Conservation (phyloP, 2,329 filamentous ascomycete genomes). For the Trichoderma endophyticum region DNA sequence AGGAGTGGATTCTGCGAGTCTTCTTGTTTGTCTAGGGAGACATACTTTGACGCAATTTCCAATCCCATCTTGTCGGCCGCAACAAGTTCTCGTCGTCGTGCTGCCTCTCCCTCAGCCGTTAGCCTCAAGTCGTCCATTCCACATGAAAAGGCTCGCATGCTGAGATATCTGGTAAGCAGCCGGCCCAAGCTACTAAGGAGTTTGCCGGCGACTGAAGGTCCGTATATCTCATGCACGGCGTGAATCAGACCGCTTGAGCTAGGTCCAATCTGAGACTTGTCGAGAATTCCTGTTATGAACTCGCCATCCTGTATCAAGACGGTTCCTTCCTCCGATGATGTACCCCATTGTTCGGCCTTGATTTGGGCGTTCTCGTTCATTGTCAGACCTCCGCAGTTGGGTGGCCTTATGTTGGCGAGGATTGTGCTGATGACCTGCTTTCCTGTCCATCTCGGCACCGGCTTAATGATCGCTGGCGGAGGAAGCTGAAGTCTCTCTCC, state of each 20-base stretch:
- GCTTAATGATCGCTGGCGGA: constrained; percentile 77
- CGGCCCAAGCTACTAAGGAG: constrained; percentile 86
- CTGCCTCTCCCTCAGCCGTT: constrained; percentile 72
- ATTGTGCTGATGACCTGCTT: constrained; percentile 95
- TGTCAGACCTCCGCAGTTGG: constrained; percentile 70
- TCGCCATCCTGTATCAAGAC: constrained; percentile 86
- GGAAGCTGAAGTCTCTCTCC: constrained; percentile 79
- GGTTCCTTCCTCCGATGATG: constrained; percentile 65
- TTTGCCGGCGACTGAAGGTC: constrained; percentile 80
- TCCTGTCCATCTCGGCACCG: constrained; percentile 81
- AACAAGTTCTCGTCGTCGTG: constrained; percentile 65
- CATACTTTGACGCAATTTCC: constrained; percentile 80
- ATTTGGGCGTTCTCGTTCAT: constrained; percentile 78
- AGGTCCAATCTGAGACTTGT: constrained; percentile 93
- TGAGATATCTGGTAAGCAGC: constrained; percentile 81
- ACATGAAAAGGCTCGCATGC: constrained; percentile 94
- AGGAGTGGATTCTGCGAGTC: constrained; percentile 68
- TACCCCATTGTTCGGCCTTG: constrained; percentile 74
- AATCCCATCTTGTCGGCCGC: constrained; percentile 69
- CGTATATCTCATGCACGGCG: constrained; percentile 89
- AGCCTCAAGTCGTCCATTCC: constrained; percentile 94
- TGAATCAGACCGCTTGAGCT: constrained; percentile 85
- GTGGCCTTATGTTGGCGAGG: constrained; percentile 83
- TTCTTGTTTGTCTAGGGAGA: constrained; percentile 69
- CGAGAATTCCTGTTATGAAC: constrained; percentile 84